Conservation (phyloP, 257 asterid species). For the Forsythia suspensa region DNA sequence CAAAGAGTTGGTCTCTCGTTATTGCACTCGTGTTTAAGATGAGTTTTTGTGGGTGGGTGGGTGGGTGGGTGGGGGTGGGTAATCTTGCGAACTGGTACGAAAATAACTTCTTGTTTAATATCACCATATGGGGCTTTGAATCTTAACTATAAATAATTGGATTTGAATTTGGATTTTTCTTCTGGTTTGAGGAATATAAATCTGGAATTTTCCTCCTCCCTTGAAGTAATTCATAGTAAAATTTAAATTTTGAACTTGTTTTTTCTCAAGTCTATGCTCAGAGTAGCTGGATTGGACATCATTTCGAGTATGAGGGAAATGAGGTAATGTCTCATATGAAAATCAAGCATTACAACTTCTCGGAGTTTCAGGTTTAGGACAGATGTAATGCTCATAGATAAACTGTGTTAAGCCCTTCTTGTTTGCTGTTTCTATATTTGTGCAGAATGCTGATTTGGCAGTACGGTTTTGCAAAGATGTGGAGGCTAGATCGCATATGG, state of each 20-base stretch:
- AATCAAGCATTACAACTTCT: conserved; percentile 7
- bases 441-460: conserved; percentile 77
- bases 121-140: not conserved
- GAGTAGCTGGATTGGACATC: conserved; percentile 80
- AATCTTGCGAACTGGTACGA: not conserved
- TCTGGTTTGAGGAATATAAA: not conserved
- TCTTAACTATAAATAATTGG: conserved; percentile 3
- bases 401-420: conserved; percentile 11
- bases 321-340: conserved; percentile 48
- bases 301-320: conserved; percentile 74
- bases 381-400: conserved; percentile 1
- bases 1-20: not conserved
- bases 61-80: not conserved
- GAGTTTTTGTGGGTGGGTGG: not conserved
- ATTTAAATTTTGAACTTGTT: conserved; percentile 25
- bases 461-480: conserved; percentile 91
- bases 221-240: conserved; percentile 1
- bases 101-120: not conserved
- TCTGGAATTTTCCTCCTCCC: not conserved
- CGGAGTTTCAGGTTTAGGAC: not conserved
- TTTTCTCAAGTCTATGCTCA: conserved; percentile 41
- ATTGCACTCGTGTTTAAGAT: not conserved
- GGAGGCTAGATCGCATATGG: conserved; percentile 76
- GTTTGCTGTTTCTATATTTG: conserved; percentile 19
- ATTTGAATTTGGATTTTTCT: not conserved